Evolutionary conservation across 768 basidiomycete species (phyloP).

Genomic region (Suillus alpinus): DNA sequence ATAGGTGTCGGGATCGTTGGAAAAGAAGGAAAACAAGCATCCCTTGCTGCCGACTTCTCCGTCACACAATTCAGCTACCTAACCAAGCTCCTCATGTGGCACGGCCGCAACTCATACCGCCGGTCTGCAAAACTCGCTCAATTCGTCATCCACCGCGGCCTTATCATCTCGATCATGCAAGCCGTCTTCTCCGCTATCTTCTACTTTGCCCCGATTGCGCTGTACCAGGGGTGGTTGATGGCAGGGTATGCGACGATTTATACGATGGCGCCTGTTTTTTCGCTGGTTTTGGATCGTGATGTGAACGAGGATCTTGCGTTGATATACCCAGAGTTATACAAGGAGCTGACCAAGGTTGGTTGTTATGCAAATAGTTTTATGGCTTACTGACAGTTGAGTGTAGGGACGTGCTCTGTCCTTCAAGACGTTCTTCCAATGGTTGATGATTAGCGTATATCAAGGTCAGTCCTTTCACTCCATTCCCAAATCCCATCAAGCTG

Average conservation of each 20-base stretch:
- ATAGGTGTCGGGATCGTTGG: slow-evolving; percentile 96
- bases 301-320: slow-evolving; percentile 94
- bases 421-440: slow-evolving; percentile 98
- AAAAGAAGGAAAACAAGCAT: slow-evolving; percentile 98
- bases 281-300: slow-evolving; percentile 91
- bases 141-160: slow-evolving; percentile 95
- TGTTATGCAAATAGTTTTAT: background rate
- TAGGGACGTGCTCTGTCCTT: slow-evolving; percentile 92
- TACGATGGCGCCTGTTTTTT: slow-evolving; percentile 99
- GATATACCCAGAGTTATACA: slow-evolving; percentile 96
- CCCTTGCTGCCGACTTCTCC: slow-evolving; percentile 97
- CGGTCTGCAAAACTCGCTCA: slow-evolving; percentile 97
- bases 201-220: slow-evolving; percentile 92
- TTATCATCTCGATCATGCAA: slow-evolving; percentile 98
- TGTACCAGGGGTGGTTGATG: slow-evolving; percentile 98
- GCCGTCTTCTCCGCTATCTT: slow-evolving; percentile 93
- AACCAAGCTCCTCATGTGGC: slow-evolving; percentile 97
- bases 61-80: slow-evolving; percentile 95
- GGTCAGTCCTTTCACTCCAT: slow-evolving; percentile 41
- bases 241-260: slow-evolving; percentile 95
- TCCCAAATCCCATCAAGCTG: background rate
- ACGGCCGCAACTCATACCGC: slow-evolving; percentile 97
- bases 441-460: slow-evolving; percentile 97
- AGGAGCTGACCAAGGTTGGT: slow-evolving; percentile 90
- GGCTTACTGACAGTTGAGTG: slow-evolving; percentile 3